Evolutionary conservation across 257 asterid genomes (phyloP).

Genomic region (Scutellaria baicalensis): DNA sequence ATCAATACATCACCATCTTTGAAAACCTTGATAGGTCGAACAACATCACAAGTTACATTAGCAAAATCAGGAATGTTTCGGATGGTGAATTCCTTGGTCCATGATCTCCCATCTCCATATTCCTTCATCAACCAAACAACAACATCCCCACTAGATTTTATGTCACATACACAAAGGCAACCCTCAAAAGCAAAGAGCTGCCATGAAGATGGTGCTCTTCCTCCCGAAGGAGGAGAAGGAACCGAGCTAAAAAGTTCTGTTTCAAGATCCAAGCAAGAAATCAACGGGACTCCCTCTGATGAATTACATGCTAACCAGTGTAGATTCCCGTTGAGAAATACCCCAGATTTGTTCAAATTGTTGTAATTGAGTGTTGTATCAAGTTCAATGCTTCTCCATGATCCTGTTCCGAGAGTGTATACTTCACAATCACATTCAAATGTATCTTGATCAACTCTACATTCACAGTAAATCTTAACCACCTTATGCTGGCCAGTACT

Average conservation of each 20-base stretch:
- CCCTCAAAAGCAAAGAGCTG: slow-evolving; percentile 12
- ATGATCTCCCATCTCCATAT: not conserved
- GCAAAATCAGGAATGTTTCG: not conserved
- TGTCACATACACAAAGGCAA: not conserved
- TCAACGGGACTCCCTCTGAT: not conserved
- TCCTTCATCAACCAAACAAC: not conserved
- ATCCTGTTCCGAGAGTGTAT: slow-evolving; percentile 34
- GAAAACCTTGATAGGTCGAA: slow-evolving; percentile 22
- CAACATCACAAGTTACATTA: not conserved
- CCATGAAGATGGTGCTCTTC: not conserved
- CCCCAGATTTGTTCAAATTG: not conserved
- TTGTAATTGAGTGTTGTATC: not conserved
- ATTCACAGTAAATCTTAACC: slow-evolving; percentile 12
- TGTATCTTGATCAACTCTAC: not conserved
- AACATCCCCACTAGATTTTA: not conserved
- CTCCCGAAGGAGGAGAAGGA: not conserved
- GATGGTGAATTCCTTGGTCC: slow-evolving; percentile 8
- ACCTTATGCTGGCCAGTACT: slow-evolving; percentile 16
- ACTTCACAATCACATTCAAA: slow-evolving; percentile 12
- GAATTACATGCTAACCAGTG: not conserved
- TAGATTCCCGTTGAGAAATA: slow-evolving; percentile 21
- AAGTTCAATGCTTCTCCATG: slow-evolving; percentile 14
- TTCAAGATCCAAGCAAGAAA: slow-evolving; percentile 28
- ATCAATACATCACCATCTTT: not conserved
- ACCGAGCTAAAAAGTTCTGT: not conserved